A percentile compares a stretch with the other conserved stretches of the same genome.
phyloP scores from a whole-genome alignment of 2,329 filamentous ascomycete genomes.

The Monilinia vaccinii-corymbosi region DNA sequence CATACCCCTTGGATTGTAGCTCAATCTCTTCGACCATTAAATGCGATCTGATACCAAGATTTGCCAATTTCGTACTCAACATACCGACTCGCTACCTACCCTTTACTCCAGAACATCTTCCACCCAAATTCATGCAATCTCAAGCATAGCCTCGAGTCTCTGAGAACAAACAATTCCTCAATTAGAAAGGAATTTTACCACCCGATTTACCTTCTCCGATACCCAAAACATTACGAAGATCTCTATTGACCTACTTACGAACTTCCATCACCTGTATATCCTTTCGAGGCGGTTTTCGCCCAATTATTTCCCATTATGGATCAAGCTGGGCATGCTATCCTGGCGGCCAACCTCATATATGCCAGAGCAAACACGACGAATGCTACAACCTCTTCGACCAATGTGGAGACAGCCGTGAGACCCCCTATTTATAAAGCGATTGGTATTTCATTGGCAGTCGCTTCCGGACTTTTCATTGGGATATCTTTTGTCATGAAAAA shows the following conservation, averaged over 20 bases:
- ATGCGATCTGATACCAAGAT: not conserved
- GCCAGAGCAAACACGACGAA: slow-evolving; percentile 35
- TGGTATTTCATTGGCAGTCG: slow-evolving; percentile 76
- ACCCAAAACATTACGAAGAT: not conserved
- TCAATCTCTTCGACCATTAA: not conserved
- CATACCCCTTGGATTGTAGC: not conserved
- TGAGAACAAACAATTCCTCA: not conserved
- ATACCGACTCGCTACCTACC: not conserved
- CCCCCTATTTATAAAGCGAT: slow-evolving; percentile 63
- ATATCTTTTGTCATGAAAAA: slow-evolving; percentile 95
- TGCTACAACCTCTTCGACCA: slow-evolving; percentile 20
- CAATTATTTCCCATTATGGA: slow-evolving; percentile 30
- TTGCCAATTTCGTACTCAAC: not conserved
- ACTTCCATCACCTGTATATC: not conserved
- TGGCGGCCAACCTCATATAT: slow-evolving; percentile 35
- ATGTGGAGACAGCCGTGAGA: slow-evolving; percentile 16
- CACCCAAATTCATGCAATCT: not conserved
- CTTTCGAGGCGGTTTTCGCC: slow-evolving; percentile 11
- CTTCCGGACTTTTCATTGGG: slow-evolving; percentile 87
- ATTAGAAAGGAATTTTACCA: not conserved
- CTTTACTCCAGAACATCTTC: not conserved
- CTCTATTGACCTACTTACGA: slow-evolving; percentile 1
- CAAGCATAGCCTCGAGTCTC: not conserved
- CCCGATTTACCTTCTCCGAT: not conserved
- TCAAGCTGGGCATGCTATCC: slow-evolving; percentile 30